Conservation (phyloP, 1,139 yeast genomes). For the Debaryomyces nepalensis region DNA sequence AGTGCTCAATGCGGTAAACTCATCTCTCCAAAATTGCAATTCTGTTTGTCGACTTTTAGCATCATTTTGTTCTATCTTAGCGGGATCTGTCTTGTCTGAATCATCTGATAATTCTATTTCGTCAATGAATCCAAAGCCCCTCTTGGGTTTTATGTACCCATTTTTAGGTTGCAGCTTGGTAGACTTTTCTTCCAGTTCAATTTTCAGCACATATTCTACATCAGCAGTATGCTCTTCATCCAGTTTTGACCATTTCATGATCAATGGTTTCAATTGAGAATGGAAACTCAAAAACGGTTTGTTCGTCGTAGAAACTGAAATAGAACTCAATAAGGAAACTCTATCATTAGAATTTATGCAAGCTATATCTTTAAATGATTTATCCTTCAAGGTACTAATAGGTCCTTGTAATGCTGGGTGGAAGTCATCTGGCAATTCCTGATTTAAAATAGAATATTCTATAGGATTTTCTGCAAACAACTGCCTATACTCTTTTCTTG, state of each 20-base stretch:
- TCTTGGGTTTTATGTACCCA: constrained; percentile 33
- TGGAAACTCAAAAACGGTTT: constrained; percentile 26
- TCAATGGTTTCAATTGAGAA: constrained; percentile 39
- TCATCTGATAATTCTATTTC: constrained; percentile 24
- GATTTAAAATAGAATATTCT: constrained; percentile 22
- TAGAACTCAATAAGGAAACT: constrained; percentile 26
- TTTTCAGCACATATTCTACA: too few species aligned
- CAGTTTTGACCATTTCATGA: constrained; percentile 34
- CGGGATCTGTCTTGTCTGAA: constrained; percentile 11
- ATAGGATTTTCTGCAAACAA: constrained; percentile 15
- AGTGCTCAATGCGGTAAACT: constrained; percentile 19
- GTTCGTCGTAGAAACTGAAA: constrained; percentile 17
- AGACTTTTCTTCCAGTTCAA: constrained; percentile 1
- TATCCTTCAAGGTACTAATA: constrained; percentile 13
- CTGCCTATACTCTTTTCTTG: constrained; percentile 20
- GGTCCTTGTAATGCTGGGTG: constrained; percentile 32
- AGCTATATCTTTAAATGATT: constrained; percentile 24
- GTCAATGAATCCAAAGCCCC: constrained; percentile 48
- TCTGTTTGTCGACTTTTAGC: constrained; percentile 12
- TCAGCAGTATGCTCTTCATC: not conserved
- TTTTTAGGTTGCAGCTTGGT: too few species aligned
- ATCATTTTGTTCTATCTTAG: constrained; percentile 4
- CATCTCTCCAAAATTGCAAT: constrained; percentile 19
- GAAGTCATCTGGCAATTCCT: constrained; percentile 17
- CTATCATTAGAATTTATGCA: constrained; percentile 21